These are phyloP conservation scores for Thelephora aurantiotincta DNA, from an alignment of 768 basidiomycete species.

Conservation along the genomic window DNA sequence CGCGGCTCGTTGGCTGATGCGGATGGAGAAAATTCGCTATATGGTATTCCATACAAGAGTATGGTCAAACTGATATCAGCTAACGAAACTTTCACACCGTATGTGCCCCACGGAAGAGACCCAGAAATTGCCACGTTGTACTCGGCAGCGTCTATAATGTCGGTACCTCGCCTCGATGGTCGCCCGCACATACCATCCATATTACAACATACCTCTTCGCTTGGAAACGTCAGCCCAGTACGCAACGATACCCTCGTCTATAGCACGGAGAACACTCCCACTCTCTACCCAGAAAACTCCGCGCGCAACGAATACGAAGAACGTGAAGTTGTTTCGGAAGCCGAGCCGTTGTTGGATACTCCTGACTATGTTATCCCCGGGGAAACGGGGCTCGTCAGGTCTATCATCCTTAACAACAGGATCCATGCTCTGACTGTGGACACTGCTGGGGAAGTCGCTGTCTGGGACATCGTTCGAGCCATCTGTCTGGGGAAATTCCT, in stretches of 20 bases:
- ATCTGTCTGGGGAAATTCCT: slow-evolving; percentile 59
- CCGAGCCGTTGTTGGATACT: slow-evolving; percentile 31
- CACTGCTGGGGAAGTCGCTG: slow-evolving; percentile 74
- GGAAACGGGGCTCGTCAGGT: slow-evolving; percentile 70
- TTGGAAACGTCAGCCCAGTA: slow-evolving; percentile 17
- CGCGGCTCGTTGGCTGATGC: slow-evolving; percentile 10
- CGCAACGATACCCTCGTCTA: slow-evolving; percentile 12
- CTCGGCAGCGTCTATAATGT: slow-evolving; percentile 71
- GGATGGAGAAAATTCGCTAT: slow-evolving; percentile 24
- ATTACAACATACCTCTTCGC: slow-evolving; percentile 17
- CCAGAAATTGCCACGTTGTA: slow-evolving; percentile 77
- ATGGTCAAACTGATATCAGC: slow-evolving; percentile 58
- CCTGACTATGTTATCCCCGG: slow-evolving; percentile 69
- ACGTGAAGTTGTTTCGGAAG: slow-evolving; percentile 75
- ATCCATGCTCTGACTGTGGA: slow-evolving; percentile 86
- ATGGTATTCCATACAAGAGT: slow-evolving; percentile 57
- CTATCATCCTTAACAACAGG: slow-evolving; percentile 73
- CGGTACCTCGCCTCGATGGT: slow-evolving; percentile 33
- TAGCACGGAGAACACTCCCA: slow-evolving; percentile 17
- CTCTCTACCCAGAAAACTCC: slow-evolving; percentile 22
- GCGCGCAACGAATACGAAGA: slow-evolving; percentile 43
- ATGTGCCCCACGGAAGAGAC: slow-evolving; percentile 36
- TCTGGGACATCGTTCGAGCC: slow-evolving; percentile 84
- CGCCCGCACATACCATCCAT: slow-evolving; percentile 23
- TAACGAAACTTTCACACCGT: slow-evolving; percentile 29